Evolutionary conservation across 148 eudicot species (phyloP).

Genomic region (Pouteria glomerata): DNA sequence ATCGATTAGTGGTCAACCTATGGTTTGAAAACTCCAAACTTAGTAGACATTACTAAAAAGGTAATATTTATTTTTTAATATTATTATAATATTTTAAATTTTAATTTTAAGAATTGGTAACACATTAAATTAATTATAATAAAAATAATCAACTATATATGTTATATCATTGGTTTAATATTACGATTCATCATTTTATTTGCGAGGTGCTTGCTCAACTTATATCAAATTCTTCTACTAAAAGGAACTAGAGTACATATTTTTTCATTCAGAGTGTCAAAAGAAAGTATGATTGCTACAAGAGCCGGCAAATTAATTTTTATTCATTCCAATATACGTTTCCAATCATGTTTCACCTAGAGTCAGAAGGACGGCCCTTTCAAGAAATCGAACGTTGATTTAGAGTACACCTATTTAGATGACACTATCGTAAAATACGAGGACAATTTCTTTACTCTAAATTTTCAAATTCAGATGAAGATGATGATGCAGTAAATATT

Average conservation of each 20-base stretch:
- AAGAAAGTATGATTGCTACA: not conserved
- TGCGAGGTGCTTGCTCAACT: not conserved
- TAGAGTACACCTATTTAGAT: not conserved
- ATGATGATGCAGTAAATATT: too few relatives aligned
- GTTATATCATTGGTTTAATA: too few relatives aligned
- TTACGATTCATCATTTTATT: too few relatives aligned
- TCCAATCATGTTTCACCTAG: not conserved
- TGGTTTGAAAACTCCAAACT: not conserved
- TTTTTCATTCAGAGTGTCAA: slow-evolving; percentile 6
- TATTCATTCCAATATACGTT: slow-evolving; percentile 4
- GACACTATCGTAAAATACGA: not conserved
- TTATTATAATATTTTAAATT: too few relatives aligned
- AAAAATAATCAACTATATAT: too few relatives aligned
- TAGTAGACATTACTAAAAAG: not conserved
- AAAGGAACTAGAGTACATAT: slow-evolving; percentile 10
- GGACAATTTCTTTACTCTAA: too few relatives aligned
- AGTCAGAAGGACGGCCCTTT: not conserved
- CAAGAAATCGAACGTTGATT: slow-evolving; percentile 1
- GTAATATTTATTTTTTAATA: too few relatives aligned
- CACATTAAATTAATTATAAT: too few relatives aligned
- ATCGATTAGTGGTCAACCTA: not conserved
- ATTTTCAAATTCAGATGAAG: too few relatives aligned
- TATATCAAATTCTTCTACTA: not conserved
- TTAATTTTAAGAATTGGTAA: too few relatives aligned
- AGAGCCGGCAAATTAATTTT: not conserved